Conservation (phyloP, 148 eudicot species). For the Fagopyrum homotropicum region DNA sequence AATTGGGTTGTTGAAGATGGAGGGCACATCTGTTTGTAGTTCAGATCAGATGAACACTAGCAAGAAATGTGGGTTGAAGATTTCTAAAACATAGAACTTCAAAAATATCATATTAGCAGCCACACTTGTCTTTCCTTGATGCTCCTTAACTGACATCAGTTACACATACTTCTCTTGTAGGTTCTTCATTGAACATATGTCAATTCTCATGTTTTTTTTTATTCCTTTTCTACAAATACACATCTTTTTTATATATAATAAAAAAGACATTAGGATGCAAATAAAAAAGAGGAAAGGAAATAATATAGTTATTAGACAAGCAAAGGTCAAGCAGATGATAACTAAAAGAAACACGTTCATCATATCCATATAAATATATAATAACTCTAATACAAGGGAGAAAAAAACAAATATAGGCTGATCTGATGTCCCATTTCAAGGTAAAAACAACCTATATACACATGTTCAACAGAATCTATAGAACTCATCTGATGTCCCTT, state of each 20-base stretch:
- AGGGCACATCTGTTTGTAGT: too few species aligned
- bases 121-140: neutral
- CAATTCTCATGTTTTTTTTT: too few species aligned
- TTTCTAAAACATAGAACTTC: neutral
- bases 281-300: neutral
- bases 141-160: neutral
- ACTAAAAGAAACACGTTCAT: neutral
- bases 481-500: neutral
- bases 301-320: neutral
- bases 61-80: too few species aligned
- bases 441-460: neutral
- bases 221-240: too few species aligned
- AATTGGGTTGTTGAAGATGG: neutral
- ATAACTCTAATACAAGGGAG: too few species aligned
- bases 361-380: neutral
- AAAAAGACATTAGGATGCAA: neutral
- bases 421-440: neutral
- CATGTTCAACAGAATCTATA: neutral
- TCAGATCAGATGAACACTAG: neutral
- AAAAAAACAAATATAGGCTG: too few species aligned
- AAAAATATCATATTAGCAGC: neutral
- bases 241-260: too few species aligned
- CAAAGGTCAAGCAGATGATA: neutral
- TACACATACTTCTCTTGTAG: neutral
- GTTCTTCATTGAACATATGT: too few species aligned